Conservation (phyloP, 768 basidiomycete species). For the Boletus subcaerulescens region DNA sequence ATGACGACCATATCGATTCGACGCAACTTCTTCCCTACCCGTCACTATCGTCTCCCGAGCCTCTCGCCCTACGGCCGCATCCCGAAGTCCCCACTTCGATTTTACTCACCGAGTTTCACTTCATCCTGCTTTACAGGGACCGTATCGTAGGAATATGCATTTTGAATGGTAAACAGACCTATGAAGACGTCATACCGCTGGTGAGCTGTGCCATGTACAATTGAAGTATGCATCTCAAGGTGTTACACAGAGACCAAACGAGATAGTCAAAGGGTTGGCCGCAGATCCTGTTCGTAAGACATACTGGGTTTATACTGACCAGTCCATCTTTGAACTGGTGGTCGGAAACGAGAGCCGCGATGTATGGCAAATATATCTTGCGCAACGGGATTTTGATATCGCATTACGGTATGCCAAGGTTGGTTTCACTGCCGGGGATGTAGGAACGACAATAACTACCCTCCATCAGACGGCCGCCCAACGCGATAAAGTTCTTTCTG, state of each 20-base stretch:
- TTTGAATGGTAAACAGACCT: conserved; percentile 76
- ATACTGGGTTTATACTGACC: conserved; percentile 91
- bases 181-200: conserved; percentile 79
- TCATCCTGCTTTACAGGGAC: conserved; percentile 80
- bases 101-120: conserved; percentile 88
- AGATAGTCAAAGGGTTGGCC: conserved; percentile 69
- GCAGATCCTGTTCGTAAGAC: conserved; percentile 87
- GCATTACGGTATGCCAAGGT: conserved; percentile 86
- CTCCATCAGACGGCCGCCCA: conserved; percentile 75
- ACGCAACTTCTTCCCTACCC: conserved; percentile 82
- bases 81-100: conserved; percentile 67
- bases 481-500: conserved; percentile 76
- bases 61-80: conserved; percentile 13
- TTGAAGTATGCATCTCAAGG: conserved; percentile 3
- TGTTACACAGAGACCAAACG: conserved; percentile 62
- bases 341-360: conserved; percentile 88
- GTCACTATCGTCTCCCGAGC: conserved; percentile 29
- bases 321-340: conserved; percentile 84
- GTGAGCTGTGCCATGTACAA: conserved; percentile 42
- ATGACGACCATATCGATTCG: conserved; percentile 75
- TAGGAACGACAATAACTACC: neutral
- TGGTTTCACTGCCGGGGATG: conserved; percentile 10
- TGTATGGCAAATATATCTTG: conserved; percentile 89
- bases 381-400: conserved; percentile 70
- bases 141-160: conserved; percentile 74